Conservation (phyloP, 2,329 filamentous ascomycete genomes). For the Colletotrichum kahawae region DNA sequence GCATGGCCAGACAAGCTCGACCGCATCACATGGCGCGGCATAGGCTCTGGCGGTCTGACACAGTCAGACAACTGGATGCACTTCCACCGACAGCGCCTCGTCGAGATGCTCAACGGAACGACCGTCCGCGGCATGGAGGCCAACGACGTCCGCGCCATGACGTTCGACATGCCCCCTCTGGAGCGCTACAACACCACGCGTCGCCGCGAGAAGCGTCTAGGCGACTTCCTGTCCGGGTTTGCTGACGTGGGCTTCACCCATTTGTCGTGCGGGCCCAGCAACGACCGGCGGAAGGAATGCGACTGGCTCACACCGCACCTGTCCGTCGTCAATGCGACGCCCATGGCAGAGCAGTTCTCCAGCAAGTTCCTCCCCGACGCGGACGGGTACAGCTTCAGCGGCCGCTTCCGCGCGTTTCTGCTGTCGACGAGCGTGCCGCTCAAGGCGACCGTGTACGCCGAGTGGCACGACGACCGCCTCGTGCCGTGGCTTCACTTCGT, state of each 20-base stretch:
- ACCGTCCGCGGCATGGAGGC: constrained; percentile 54
- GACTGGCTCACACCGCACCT: constrained; percentile 43
- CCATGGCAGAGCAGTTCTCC: constrained; percentile 55
- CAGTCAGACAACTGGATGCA: constrained; percentile 65
- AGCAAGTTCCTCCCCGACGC: constrained; percentile 73
- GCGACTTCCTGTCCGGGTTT: constrained; percentile 44
- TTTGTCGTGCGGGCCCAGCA: constrained; percentile 37
- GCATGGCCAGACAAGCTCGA: constrained; percentile 63
- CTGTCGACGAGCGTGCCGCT: constrained; percentile 68
- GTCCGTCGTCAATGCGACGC: constrained; percentile 32
- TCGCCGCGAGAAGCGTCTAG: constrained; percentile 37
- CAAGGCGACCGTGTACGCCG: constrained; percentile 74
- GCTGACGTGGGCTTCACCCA: constrained; percentile 50
- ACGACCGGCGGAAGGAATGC: constrained; percentile 35
- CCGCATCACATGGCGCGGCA: constrained; percentile 67
- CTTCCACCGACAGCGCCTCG: constrained; percentile 74
- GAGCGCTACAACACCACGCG: constrained; percentile 47
- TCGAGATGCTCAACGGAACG: constrained; percentile 72
- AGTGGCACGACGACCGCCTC: constrained; percentile 77
- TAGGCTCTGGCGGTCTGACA: constrained; percentile 64
- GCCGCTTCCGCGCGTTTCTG: constrained; percentile 68
- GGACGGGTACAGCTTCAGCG: constrained; percentile 68
- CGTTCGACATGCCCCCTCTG: constrained; percentile 53
- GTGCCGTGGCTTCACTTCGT: constrained; percentile 76
- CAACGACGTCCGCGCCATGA: constrained; percentile 41